Base-by-base conservation (phyloP, 2,329 filamentous ascomycete genomes). In the Beauveria asiatica region DNA sequence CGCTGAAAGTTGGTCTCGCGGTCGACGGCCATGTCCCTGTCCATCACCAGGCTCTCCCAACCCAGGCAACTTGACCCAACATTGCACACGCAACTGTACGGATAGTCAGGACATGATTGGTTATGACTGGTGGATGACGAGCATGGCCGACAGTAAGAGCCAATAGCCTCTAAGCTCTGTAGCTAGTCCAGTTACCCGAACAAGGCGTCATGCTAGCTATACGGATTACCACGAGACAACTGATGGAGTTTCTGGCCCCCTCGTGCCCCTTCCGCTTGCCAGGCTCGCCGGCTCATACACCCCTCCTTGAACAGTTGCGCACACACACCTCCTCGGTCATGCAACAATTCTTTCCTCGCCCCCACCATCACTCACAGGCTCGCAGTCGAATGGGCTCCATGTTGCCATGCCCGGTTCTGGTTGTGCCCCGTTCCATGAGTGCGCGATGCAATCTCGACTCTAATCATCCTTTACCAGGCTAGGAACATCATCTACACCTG, bases 381-480 rank as follows among this genome's bases (percentile, higher is more conserved):
- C 37, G 37, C 21, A 45, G 37, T 39, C n/a, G 19, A 50, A 57
- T 16, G 46, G 25, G 39, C 48, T 58, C 55, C 56, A 50, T 58
- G 56, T 44, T 58, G 39, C 56, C 56, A 50, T 52, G 37, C 45
- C 39, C 48, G 17, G 23, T 17, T n/a, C 33, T 58, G 55, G 45
- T 33, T 21, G 17, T 25, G 46, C 56, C 56, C 56, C 39, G 16
- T 44, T 51, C 10, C 56, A 41, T 6, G 55, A 42, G 30, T 30
- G 46, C 48, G 17, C 56, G 56, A 58, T 52, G 48, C 39, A 58
- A 51, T 58, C 56, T 58, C 27, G 56, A 58, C 56, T 44, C 46
- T 51, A 58, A 50, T 52, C 46, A 58, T 58, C 45, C 56, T 58
- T 52, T 45, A 42, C 46, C 56, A 30, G 52, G 45, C 45, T 41